A percentile compares a stretch with the other conserved stretches of the same genome.
phyloP scores from a whole-genome alignment of 306 rosid genomes.

The Datisca glomerata region DNA sequence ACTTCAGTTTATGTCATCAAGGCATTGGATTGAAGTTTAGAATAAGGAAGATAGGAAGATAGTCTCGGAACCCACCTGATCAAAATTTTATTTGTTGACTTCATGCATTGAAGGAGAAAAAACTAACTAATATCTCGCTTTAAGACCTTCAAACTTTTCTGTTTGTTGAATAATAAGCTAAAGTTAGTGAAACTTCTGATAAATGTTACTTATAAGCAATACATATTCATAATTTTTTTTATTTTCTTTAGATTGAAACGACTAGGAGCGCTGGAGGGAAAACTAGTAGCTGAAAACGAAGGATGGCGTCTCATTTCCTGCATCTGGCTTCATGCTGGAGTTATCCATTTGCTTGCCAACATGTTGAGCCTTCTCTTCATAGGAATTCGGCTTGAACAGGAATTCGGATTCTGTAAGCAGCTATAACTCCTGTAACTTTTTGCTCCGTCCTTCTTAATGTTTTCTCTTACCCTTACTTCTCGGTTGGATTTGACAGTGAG shows the following conservation, averaged over 20 bases:
- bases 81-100: too few species aligned
- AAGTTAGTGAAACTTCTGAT: neutral
- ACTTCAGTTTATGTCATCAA: too few species aligned
- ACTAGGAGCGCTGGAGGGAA: constrained; percentile 54
- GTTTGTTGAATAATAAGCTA: neutral
- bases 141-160: too few species aligned
- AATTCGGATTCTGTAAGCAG: constrained; percentile 72
- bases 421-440: neutral
- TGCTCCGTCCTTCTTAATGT: neutral
- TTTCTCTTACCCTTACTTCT: neutral
- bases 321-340: constrained; percentile 96
- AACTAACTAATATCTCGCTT: too few species aligned
- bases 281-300: constrained; percentile 35
- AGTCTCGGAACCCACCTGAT: too few species aligned
- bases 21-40: too few species aligned
- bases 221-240: neutral
- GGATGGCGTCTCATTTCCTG: constrained; percentile 67
- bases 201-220: neutral
- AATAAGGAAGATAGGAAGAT: too few species aligned
- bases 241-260: constrained; percentile 33
- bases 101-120: too few species aligned
- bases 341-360: constrained; percentile 57
- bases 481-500: constrained; percentile 48
- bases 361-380: constrained; percentile 73
- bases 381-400: constrained; percentile 77